Evolutionary conservation across 2,329 filamentous ascomycete species (phyloP), one percentile per base, ranked within the genome.

Genomic region (Exophiala oligosperma): DNA sequence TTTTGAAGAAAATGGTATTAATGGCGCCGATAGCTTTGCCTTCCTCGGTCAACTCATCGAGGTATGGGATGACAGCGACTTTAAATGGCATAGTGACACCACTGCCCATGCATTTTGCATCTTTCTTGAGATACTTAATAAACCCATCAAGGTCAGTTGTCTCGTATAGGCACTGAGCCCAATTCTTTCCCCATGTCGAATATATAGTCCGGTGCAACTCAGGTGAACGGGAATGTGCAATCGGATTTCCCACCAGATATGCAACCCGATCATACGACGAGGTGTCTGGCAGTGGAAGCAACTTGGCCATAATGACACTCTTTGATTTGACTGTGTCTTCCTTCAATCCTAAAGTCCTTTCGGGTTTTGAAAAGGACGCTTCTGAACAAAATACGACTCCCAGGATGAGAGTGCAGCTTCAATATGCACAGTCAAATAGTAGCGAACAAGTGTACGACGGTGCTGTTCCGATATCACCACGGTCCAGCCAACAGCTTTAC

Each of bases 21-120:
- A 88, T 87, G 51, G 90, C 90, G 49, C 90, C 89, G 23, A 92
- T 87, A 37, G 87, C 85, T 50, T 82, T 81, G 65, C 85, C 89
- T 73, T 92, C 88, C 23, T 84, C 81, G 5, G 89, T 91, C 38
- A 92, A 77, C 54, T 86, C 83, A 68, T 93, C 89, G 7, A 93
- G 81, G 65, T 90, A 80, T 0, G 84, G 79, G 59, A 92, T 83
- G 69, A 93, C 91, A 66, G 84, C 80, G 26, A 93, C 84, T 73
- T 94, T 93, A 78, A 91, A 86, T 0, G 90, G 90, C 65, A 93
- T 94, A 21, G 90, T 93, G 38, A 93, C 85, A 2, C 87, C 85
- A 23, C 87, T 84, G 54, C 87, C 87, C 83, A 76, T 70, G 54
- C 75, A 74, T 55, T 75, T 75, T 23, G 55, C 46, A 57, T 76